Percentiles rank a stretch among this genome's conserved stretches.
Conservation (phyloP, 345 rosid genomes). For the Acer negundo region DNA sequence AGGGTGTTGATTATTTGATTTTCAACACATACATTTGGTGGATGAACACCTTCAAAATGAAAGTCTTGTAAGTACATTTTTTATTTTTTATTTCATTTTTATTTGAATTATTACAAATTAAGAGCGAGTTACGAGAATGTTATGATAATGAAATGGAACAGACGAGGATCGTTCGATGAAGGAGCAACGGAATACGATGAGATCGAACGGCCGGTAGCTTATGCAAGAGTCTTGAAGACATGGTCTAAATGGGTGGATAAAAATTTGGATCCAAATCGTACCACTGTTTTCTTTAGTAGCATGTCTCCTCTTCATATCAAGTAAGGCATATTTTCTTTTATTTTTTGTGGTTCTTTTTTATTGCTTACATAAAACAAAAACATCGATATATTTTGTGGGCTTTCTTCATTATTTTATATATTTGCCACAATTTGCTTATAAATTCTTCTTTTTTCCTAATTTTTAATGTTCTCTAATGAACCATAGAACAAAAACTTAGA, state of each 20-base stretch:
- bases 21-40: conserved; percentile 98
- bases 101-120: no score
- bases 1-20: conserved; percentile 73
- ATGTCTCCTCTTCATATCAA: conserved; percentile 89
- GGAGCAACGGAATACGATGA: conserved; percentile 77
- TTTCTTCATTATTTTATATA: not conserved
- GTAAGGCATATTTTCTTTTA: conserved; percentile 34
- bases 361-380: not conserved
- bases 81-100: no score
- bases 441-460: no score
- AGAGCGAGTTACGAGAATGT: no score
- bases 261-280: conserved; percentile 64
- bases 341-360: not conserved
- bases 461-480: no score
- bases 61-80: conserved; percentile 63
- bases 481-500: no score
- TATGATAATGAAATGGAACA: conserved; percentile 17
- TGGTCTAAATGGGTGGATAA: conserved; percentile 85
- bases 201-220: conserved; percentile 70
- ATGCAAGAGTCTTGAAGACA: conserved; percentile 55
- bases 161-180: conserved; percentile 84
- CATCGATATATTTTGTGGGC: not conserved
- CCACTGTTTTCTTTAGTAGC: conserved; percentile 91
- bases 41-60: conserved; percentile 84
- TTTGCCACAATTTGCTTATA: no score